Conservation (phyloP, 2,329 filamentous ascomycete genomes). For the Cryoendolithus antarcticus region DNA sequence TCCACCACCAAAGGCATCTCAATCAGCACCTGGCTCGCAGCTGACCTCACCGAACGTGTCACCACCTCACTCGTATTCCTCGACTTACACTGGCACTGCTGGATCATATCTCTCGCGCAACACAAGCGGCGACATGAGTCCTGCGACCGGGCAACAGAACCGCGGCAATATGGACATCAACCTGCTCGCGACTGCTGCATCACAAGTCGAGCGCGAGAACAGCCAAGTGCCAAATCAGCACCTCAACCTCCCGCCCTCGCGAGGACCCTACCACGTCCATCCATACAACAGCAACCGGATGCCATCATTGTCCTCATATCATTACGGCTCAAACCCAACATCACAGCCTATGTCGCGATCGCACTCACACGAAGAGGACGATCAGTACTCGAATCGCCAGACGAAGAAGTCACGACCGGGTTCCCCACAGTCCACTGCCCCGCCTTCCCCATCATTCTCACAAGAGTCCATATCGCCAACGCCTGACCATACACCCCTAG, state of each 20-base stretch:
- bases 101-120: constrained; percentile 48
- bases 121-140: constrained; percentile 33
- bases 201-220: constrained; percentile 53
- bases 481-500: constrained; percentile 95
- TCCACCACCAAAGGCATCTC: constrained; percentile 65
- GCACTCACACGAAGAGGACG: constrained; percentile 72
- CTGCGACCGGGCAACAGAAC: constrained; percentile 24
- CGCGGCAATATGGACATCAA: constrained; percentile 46
- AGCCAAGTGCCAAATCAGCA: constrained; percentile 31
- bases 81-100: constrained; percentile 44
- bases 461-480: constrained; percentile 92
- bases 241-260: constrained; percentile 18
- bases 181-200: constrained; percentile 56
- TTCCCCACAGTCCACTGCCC: constrained; percentile 89
- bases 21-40: constrained; percentile 77
- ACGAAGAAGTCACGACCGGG: constrained; percentile 85
- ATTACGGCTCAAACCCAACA: constrained; percentile 37
- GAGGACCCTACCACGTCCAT: constrained; percentile 28
- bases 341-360: constrained; percentile 79
- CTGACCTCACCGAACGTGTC: constrained; percentile 91
- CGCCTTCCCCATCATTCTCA: constrained; percentile 90
- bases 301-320: constrained; percentile 66
- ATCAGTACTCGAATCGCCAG: constrained; percentile 62
- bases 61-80: constrained; percentile 72
- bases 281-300: constrained; percentile 49